Percentiles rank a stretch among this genome's conserved stretches.
phyloP scores from a whole-genome alignment of 495 filamentous ascomycete species.

The Penicillium cosmopolitanum region DNA sequence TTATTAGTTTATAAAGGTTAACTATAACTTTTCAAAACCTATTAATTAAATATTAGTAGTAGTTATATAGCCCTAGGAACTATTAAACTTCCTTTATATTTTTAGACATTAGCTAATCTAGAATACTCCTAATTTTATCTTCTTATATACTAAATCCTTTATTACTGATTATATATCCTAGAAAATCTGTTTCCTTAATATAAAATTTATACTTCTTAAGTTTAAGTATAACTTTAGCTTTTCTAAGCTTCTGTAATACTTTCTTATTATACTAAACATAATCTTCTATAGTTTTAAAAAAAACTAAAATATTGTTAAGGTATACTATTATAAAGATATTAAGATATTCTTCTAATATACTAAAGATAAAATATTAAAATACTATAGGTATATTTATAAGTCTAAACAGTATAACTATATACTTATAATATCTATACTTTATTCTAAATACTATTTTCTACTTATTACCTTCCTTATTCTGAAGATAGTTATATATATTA shows the following conservation, averaged over 20 bases:
- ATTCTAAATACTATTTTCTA: conserved; percentile 39
- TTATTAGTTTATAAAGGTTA: conserved; percentile 10
- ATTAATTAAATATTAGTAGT: conserved; percentile 18
- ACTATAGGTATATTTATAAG: conserved; percentile 18
- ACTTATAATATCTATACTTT: conserved; percentile 33
- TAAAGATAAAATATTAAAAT: conserved; percentile 39
- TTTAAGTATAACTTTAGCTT: not conserved
- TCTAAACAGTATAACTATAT: conserved; percentile 23
- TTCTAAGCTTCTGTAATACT: not conserved
- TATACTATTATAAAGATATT: conserved; percentile 34
- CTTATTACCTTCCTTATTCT: conserved; percentile 21
- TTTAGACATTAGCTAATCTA: conserved; percentile 6
- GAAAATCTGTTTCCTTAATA: conserved; percentile 10
- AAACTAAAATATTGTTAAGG: conserved; percentile 43
- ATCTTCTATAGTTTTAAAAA: not conserved
- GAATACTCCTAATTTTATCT: conserved; percentile 18
- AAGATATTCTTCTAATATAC: conserved; percentile 25
- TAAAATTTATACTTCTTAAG: conserved; percentile 13
- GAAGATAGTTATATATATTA: conserved; percentile 9
- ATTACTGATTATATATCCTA: conserved; percentile 14
- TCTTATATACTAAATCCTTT: conserved; percentile 14
- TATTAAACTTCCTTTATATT: conserved; percentile 15
- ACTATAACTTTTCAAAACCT: conserved; percentile 8
- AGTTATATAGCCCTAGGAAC: conserved; percentile 20
- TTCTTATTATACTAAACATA: not conserved